Percentiles rank a stretch among this genome's conserved stretches.
These are phyloP conservation scores for Mariannaea elegans DNA, from an alignment of 2,329 filamentous ascomycete species.

Conservation along the genomic window DNA sequence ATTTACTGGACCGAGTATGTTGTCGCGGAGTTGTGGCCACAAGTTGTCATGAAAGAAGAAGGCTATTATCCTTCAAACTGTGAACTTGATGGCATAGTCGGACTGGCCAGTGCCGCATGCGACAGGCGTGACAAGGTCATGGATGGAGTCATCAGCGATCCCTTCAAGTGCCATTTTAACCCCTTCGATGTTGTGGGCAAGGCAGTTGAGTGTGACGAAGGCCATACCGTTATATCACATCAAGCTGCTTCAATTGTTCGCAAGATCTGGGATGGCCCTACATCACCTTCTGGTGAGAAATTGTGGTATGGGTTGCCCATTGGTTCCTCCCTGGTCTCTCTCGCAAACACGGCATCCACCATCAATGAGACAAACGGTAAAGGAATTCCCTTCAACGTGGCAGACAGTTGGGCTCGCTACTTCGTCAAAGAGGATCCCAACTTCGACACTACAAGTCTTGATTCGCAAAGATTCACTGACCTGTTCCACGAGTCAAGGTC, in stretches of 20 bases:
- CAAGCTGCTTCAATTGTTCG: background rate
- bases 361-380: background rate
- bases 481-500: background rate
- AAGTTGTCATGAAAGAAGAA: constrained; percentile 33
- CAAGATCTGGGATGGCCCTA: constrained; percentile 5
- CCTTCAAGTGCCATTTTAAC: constrained; percentile 51
- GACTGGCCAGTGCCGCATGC: constrained; percentile 56
- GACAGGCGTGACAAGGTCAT: constrained; percentile 56
- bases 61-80: constrained; percentile 10
- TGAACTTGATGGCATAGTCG: constrained; percentile 42
- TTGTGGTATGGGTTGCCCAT: background rate
- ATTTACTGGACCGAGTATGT: constrained; percentile 43
- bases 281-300: background rate
- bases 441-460: constrained; percentile 3
- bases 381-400: background rate
- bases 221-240: constrained; percentile 26
- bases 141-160: constrained; percentile 57
- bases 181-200: background rate
- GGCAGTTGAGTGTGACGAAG: constrained; percentile 43
- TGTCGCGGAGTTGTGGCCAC: constrained; percentile 18
- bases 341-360: background rate
- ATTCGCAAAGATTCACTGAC: background rate
- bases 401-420: background rate
- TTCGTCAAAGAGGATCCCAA: constrained; percentile 9
- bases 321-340: background rate